Evolutionary conservation across 1,139 yeast genomes (phyloP).

Genomic region (Yamadazyma atmosphaerica): DNA sequence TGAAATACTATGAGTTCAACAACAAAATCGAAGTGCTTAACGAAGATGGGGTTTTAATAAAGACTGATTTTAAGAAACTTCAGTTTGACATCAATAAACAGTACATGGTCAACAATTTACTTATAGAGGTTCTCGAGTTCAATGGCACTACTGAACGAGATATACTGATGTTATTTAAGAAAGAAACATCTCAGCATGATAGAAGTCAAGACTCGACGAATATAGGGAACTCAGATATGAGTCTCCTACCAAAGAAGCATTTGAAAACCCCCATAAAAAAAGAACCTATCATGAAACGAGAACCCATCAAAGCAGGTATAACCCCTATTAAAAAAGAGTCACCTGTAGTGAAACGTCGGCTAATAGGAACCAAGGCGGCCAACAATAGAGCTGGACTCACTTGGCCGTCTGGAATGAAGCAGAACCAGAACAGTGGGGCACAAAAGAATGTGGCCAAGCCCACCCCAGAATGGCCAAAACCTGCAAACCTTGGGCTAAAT

Average conservation of each 20-base stretch:
- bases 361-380: background rate
- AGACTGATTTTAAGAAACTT: slow-evolving; percentile 23
- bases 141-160: slow-evolving; percentile 11
- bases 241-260: too few species aligned
- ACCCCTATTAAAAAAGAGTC: background rate
- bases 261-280: background rate
- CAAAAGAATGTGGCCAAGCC: background rate
- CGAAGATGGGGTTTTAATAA: slow-evolving; percentile 36
- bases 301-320: too few species aligned
- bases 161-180: slow-evolving; percentile 8
- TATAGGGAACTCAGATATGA: too few species aligned
- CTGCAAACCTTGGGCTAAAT: slow-evolving; percentile 1
- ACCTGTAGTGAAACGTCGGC: background rate
- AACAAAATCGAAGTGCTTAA: slow-evolving; percentile 45
- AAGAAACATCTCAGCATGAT: slow-evolving; percentile 3
- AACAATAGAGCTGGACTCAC: slow-evolving; percentile 1
- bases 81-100: slow-evolving; percentile 10
- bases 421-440: background rate
- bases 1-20: slow-evolving; percentile 50
- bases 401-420: background rate
- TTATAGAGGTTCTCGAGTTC: slow-evolving; percentile 13
- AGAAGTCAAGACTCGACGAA: background rate
- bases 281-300: background rate
- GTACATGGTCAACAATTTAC: slow-evolving; percentile 11
- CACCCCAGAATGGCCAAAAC: background rate